Percentiles rank a stretch among this genome's conserved stretches.
phyloP scores from a whole-genome alignment of 768 basidiomycete genomes.

The Ramaria sp. region DNA sequence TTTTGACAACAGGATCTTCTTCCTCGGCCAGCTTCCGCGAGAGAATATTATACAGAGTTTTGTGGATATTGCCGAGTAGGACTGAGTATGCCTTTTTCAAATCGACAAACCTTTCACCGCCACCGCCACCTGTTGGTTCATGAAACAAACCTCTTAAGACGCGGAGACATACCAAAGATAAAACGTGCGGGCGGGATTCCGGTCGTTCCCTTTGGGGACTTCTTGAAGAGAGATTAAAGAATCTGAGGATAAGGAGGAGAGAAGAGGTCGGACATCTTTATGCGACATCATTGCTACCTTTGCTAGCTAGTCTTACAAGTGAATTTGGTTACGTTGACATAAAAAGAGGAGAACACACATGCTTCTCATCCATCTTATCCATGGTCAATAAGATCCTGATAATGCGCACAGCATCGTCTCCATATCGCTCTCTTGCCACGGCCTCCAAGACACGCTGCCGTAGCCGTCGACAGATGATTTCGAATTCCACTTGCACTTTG shows the following conservation, averaged over 20 bases:
- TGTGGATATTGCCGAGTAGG: slow-evolving; percentile 71
- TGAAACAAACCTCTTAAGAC: background rate
- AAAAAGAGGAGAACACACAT: slow-evolving; percentile 35
- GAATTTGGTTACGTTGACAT: background rate
- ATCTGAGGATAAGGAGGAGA: slow-evolving; percentile 70
- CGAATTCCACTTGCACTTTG: slow-evolving; percentile 75
- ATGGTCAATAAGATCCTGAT: slow-evolving; percentile 66
- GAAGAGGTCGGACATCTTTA: slow-evolving; percentile 73
- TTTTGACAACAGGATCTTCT: slow-evolving; percentile 51
- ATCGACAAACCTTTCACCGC: slow-evolving; percentile 73
- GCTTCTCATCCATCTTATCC: slow-evolving; percentile 92
- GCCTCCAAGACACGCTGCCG: slow-evolving; percentile 65
- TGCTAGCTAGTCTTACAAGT: slow-evolving; percentile 51
- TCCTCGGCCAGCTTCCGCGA: slow-evolving; percentile 63
- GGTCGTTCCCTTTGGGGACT: slow-evolving; percentile 82
- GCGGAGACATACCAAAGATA: slow-evolving; percentile 66
- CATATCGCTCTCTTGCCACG: slow-evolving; percentile 73
- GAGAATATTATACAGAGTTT: slow-evolving; percentile 80
- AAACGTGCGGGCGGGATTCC: slow-evolving; percentile 79
- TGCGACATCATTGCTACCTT: slow-evolving; percentile 89
- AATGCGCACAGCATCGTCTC: slow-evolving; percentile 73
- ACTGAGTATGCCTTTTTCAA: slow-evolving; percentile 70
- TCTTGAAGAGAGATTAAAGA: slow-evolving; percentile 86
- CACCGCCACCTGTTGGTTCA: slow-evolving; percentile 10
- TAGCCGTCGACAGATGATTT: slow-evolving; percentile 54